Percentiles rank a stretch among this genome's conserved stretches.
Conservation (phyloP, 768 basidiomycete species). For the Clitopilus passeckerianus region DNA sequence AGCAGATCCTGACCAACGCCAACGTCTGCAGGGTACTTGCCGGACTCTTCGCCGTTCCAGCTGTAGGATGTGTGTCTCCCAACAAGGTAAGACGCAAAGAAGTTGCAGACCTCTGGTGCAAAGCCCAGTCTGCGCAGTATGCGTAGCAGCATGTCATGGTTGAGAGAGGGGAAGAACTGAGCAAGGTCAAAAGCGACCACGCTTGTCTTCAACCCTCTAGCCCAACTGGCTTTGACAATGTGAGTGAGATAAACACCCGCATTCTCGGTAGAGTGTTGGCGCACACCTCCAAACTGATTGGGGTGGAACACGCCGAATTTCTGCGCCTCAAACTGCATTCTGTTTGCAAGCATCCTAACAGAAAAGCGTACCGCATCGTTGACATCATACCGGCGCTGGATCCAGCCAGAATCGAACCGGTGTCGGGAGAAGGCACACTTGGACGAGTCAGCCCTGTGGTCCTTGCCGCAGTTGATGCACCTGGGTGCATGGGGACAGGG, state of each 20-base stretch:
- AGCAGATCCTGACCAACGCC: slow-evolving; percentile 2
- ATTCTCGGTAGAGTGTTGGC: not conserved
- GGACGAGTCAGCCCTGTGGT: not conserved
- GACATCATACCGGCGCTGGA: not conserved
- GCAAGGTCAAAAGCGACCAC: not conserved
- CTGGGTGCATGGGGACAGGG: not conserved
- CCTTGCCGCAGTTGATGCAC: not conserved
- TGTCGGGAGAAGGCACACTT: not conserved
- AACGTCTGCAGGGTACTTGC: not conserved
- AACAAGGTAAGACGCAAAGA: not conserved
- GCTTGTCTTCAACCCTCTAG: not conserved
- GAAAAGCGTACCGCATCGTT: not conserved
- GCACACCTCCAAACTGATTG: not conserved
- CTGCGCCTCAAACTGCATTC: not conserved
- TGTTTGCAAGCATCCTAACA: not conserved
- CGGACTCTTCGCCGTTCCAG: not conserved
- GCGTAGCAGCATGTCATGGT: not conserved
- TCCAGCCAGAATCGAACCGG: not conserved
- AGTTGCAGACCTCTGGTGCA: not conserved
- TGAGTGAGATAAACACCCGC: not conserved
- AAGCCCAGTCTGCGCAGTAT: not conserved
- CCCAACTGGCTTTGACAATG: not conserved
- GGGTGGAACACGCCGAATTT: not conserved
- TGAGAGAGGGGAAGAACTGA: not conserved
- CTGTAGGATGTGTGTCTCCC: not conserved